A percentile compares a stretch with the other conserved stretches of the same genome.
Evolutionary conservation across 1,284 basidiomycete genomes (phyloP).

Genomic region (Afroboletus lepidellus): DNA sequence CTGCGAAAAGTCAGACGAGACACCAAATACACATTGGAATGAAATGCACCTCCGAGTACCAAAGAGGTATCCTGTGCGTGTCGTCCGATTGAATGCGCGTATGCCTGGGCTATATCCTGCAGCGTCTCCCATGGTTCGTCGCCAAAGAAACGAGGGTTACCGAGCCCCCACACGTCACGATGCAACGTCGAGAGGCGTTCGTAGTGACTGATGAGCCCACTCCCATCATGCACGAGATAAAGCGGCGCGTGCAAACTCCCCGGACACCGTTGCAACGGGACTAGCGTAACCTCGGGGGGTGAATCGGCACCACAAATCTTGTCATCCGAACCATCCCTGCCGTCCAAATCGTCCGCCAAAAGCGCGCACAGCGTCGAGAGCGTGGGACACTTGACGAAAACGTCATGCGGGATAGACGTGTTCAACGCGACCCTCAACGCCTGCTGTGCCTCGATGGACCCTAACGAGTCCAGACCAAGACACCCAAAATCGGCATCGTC

Average conservation of each 20-base stretch:
- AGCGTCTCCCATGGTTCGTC: slow-evolving; percentile 47
- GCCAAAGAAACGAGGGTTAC: slow-evolving; percentile 51
- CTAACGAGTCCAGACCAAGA: slow-evolving; percentile 60
- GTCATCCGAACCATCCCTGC: background rate
- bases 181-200: slow-evolving; percentile 45
- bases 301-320: background rate
- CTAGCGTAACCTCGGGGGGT: slow-evolving; percentile 2
- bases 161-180: slow-evolving; percentile 58
- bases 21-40: background rate
- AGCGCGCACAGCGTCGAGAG: slow-evolving; percentile 21
- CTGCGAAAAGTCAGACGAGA: slow-evolving; percentile 32
- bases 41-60: slow-evolving; percentile 57
- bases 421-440: slow-evolving; percentile 41
- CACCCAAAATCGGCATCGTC: slow-evolving; percentile 45
- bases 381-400: slow-evolving; percentile 35
- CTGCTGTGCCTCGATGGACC: slow-evolving; percentile 58
- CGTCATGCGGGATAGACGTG: slow-evolving; percentile 39
- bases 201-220: slow-evolving; percentile 57
- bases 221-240: slow-evolving; percentile 71
- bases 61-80: slow-evolving; percentile 32
- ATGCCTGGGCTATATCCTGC: slow-evolving; percentile 52
- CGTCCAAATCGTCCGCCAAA: slow-evolving; percentile 3
- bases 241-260: slow-evolving; percentile 39
- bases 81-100: slow-evolving; percentile 41
- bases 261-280: slow-evolving; percentile 37